These are phyloP conservation scores for Botrytis deweyae DNA, from an alignment of 2,329 filamentous ascomycete species.

Conservation along the genomic window DNA sequence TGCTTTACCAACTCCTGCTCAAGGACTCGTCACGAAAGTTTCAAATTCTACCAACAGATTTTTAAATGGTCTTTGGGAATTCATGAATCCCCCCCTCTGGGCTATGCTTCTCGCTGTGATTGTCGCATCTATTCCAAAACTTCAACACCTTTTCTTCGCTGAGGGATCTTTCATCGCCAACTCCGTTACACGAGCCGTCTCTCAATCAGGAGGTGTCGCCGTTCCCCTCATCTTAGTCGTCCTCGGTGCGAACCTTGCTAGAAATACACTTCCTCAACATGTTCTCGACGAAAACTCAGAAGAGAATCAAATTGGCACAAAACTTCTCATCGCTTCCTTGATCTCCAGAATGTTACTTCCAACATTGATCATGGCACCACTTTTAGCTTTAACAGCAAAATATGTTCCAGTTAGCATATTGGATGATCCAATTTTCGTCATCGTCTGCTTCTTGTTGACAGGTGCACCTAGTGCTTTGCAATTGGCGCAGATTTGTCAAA, in stretches of 20 bases:
- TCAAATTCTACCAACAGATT: constrained; percentile 50
- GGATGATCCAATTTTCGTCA: constrained; percentile 96
- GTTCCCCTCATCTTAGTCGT: constrained; percentile 95
- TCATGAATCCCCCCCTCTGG: constrained; percentile 98
- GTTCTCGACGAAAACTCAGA: constrained; percentile 65
- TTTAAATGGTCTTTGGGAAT: constrained; percentile 73
- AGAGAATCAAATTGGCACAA: constrained; percentile 66
- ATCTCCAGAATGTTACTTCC: constrained; percentile 90
- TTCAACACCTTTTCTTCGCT: constrained; percentile 85
- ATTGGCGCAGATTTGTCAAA: constrained; percentile 95
- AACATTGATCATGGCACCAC: constrained; percentile 85
- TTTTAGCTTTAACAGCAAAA: constrained; percentile 84
- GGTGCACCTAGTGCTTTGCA: constrained; percentile 92
- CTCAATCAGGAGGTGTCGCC: constrained; percentile 83
- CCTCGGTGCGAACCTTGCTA: constrained; percentile 87
- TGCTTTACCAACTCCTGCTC: constrained; percentile 52
- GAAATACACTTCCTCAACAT: constrained; percentile 74
- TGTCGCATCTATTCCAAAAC: constrained; percentile 79
- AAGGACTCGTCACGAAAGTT: constrained; percentile 48
- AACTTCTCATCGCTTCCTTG: constrained; percentile 81
- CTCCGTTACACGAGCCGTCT: constrained; percentile 84
- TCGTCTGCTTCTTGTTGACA: constrained; percentile 94
- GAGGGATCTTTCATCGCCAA: constrained; percentile 89
- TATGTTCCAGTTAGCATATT: constrained; percentile 90
- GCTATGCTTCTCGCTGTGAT: constrained; percentile 91